Evolutionary conservation across 164 flowering plant species (phyloP), one percentile per base, ranked within the genome.

Genomic region (Stephania yunnanensis): DNA sequence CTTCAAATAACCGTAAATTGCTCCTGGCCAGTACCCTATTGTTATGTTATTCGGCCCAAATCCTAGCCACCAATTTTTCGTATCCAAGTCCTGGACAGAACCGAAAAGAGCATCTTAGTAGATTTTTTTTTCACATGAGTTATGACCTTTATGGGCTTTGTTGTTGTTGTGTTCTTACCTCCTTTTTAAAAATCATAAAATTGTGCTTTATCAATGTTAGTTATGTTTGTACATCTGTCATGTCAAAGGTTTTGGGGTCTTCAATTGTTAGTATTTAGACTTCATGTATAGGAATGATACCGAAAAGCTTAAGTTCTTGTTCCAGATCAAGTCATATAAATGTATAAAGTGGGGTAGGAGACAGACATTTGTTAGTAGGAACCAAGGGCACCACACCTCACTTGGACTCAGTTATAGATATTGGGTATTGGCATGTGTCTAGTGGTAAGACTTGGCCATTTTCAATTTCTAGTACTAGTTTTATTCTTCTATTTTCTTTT

Each of bases 1-100:
- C 2, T 9, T 70, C 22, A 86, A 68, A 7, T 1, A 15, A 4
- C 6, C 10, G 61, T 86, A 87, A 15, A 87, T 29, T 5, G 78
- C 71, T 0, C 46, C 22, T 12, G 92, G 92, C 87, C 89, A 89
- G 50, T 87, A 89, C 0, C 90, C 92, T 58, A 89, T 65, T 74
- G 80, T 81, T 70, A 69, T 80, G 1, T 45, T 77, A 11, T 74
- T 80, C 4, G 42, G 42, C 36, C 84, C 87, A 73, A 74, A 83
- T 46, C 71, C 77, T 52, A 89, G 72, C 89, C 90, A 89, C 88
- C 86, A 86, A 48, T 87, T 82, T 74, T 66, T 25, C 13, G 87
- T 87, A 3, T 68, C 25, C 7, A 74, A 72, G 73, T 86, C 91
- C 88, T 86, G 67, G 19, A 25, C 73, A 53, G 20, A 55, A 55